phyloP scores from a whole-genome alignment of 805 yeast species.

The Lipomyces oligophaga region DNA sequence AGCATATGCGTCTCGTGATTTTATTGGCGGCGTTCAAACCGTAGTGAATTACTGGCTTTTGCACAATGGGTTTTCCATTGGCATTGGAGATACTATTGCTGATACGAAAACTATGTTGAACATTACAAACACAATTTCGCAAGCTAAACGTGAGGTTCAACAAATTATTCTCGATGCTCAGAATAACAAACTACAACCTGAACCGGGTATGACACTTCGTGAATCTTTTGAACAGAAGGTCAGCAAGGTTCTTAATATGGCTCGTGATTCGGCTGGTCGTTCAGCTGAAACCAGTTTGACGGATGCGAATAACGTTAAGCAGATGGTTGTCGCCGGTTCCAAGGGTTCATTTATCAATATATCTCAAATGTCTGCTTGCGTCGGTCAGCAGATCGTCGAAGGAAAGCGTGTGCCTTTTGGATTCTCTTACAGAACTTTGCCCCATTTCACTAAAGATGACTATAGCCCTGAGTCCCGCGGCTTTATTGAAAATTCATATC shows the following conservation, averaged over 20 bases:
- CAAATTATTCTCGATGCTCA: conserved; percentile 92
- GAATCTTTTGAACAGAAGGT: conserved; percentile 98
- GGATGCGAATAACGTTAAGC: conserved; percentile 92
- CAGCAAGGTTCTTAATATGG: conserved; percentile 89
- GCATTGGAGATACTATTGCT: conserved; percentile 99
- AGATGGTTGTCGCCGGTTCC: conserved; percentile 98
- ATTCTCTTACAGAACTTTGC: conserved; percentile 90
- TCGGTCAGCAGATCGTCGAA: conserved; percentile 98
- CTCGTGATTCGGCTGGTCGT: conserved; percentile 99
- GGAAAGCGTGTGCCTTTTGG: conserved; percentile 99
- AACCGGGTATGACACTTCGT: conserved; percentile 99
- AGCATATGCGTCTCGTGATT: conserved; percentile 78
- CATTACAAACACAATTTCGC: conserved; percentile 87
- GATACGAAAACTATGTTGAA: conserved; percentile 94
- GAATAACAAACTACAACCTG: conserved; percentile 80
- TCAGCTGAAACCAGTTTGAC: conserved; percentile 95
- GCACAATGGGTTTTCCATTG: conserved; percentile 96
- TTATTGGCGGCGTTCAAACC: conserved; percentile 89
- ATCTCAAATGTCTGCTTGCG: conserved; percentile 99
- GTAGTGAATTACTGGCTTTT: conserved; percentile 95
- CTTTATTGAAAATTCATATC: conserved; percentile 92
- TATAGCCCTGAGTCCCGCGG: conserved; percentile 98
- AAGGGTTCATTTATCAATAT: conserved; percentile 98
- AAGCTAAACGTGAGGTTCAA: conserved; percentile 91
- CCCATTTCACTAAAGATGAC: conserved; percentile 97